Conservation (phyloP, 441 rosid genomes). For the Gossypium laxum region DNA sequence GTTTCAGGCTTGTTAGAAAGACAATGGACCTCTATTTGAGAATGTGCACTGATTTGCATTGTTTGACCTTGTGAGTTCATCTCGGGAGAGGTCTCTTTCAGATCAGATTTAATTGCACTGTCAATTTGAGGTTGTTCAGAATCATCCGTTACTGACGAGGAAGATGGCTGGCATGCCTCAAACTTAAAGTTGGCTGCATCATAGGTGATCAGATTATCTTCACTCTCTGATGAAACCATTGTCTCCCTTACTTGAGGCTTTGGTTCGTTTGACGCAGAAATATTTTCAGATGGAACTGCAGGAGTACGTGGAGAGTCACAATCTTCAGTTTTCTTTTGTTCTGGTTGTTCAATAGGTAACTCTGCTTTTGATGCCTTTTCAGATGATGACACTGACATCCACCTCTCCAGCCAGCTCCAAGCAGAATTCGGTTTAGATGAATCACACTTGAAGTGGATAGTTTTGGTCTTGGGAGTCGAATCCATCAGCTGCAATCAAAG, state of each 20-base stretch:
- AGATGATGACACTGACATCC: conserved; percentile 62
- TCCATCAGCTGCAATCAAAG: conserved; percentile 55
- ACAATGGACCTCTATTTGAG: conserved; percentile 25
- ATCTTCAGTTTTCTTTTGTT: conserved; percentile 26
- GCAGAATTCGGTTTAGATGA: conserved; percentile 58
- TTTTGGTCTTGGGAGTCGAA: conserved; percentile 58
- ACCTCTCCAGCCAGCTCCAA: conserved; percentile 94
- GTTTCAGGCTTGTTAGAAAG: conserved; percentile 28
- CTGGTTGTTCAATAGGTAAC: conserved; percentile 26
- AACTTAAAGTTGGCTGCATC: conserved; percentile 30
- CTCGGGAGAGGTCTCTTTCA: conserved; percentile 30
- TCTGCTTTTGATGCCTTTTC: conserved; percentile 37
- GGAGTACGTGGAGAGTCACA: conserved; percentile 20
- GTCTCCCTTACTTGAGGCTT: conserved; percentile 21
- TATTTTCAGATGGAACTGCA: conserved; percentile 26
- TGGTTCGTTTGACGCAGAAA: conserved; percentile 23
- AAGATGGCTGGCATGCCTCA: conserved; percentile 20
- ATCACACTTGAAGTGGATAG: conserved; percentile 70
- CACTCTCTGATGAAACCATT: conserved; percentile 26
- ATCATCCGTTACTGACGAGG: conserved; percentile 20
- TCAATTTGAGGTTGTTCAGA: conserved; percentile 31
- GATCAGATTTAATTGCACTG: conserved; percentile 24
- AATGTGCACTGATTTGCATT: conserved; percentile 18
- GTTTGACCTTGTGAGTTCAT: conserved; percentile 26
- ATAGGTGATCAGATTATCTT: conserved; percentile 33